phyloP scores from a whole-genome alignment of 768 basidiomycete genomes.

The Leccinum incarnatum region DNA sequence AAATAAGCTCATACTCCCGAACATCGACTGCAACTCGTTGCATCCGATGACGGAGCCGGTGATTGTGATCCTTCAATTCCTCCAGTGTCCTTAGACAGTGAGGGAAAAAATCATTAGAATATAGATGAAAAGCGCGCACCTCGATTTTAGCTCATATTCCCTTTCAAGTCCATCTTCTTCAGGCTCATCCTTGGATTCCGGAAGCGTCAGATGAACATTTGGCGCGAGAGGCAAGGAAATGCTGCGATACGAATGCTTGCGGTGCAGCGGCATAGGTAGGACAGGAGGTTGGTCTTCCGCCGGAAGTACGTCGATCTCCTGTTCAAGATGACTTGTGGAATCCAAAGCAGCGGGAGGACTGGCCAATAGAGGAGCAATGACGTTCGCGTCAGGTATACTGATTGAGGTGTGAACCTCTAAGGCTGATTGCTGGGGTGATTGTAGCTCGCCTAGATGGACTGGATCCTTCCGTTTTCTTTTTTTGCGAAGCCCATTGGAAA shows the following conservation, averaged over 20 bases:
- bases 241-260: slow-evolving; percentile 26
- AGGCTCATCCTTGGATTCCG: slow-evolving; percentile 37
- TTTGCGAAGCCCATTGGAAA: slow-evolving; percentile 14
- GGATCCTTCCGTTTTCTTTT: slow-evolving; percentile 17
- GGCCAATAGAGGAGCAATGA: slow-evolving; percentile 1
- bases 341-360: slow-evolving; percentile 1
- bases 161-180: slow-evolving; percentile 43
- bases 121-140: slow-evolving; percentile 13
- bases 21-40: slow-evolving; percentile 61
- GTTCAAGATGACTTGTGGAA: slow-evolving; percentile 1
- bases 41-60: slow-evolving; percentile 63
- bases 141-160: slow-evolving; percentile 51
- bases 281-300: background rate
- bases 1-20: slow-evolving; percentile 63
- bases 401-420: slow-evolving; percentile 10
- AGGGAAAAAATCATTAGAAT: background rate
- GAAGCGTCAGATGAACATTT: slow-evolving; percentile 26
- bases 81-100: slow-evolving; percentile 51
- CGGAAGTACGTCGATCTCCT: slow-evolving; percentile 3
- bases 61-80: slow-evolving; percentile 58
- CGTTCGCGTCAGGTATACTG: slow-evolving; percentile 6
- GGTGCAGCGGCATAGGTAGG: background rate
- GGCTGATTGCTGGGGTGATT: slow-evolving; percentile 12
- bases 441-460: slow-evolving; percentile 26
- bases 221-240: slow-evolving; percentile 35